Base-by-base conservation (phyloP, 2,329 filamentous ascomycete genomes). In the Helminthosporium solani region DNA sequence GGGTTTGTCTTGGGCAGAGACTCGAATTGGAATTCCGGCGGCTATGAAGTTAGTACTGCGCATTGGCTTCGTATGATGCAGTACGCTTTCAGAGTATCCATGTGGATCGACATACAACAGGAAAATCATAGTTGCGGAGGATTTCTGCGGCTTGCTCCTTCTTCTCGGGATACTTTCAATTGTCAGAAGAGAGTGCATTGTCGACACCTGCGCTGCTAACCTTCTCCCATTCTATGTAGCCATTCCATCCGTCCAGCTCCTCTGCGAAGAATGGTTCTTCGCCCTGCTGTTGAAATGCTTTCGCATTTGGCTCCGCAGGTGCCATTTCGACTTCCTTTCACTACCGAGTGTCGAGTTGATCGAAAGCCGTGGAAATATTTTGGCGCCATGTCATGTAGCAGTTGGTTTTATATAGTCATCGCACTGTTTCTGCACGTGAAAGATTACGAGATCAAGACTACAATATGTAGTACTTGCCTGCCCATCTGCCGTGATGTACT, bases 91-190 rank as follows among this genome's bases (percentile, higher is more conserved):
- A n/a, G n/a, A n/a, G n/a, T n/a, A n/a, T n/a, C n/a, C n/a, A n/a
- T n/a, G n/a, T n/a, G n/a, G n/a, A n/a, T 25, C 9, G 23, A 56
- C 59, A 49, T 44, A 65, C 62, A 11, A 64, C 57, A 30, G 75
- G 74, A 63, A 84, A 78, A 47, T 77, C 67, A 43, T 82, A 78
- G 40, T 70, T 70, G 19, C 70, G 68, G 12, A 85, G 60, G 38
- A 85, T 78, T 44, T 80, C 74, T 37, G 78, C 75, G 0, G 81
- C 84, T 36, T 77, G 70, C 20, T 73, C 75, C 57, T 85, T 85
- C 66, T 86, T 87, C 38, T 86, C 82, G 0, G 85, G 84, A 43
- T 86, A 85, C 11, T 81, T 18, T 36, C 6, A 18, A 15, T n/a
- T 14, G 23, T 49, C 11, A 49, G 40, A 12, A n/a, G n/a, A 3